Base-by-base conservation (phyloP, 2,329 filamentous ascomycete species). In the Aplosporella prunicola region DNA sequence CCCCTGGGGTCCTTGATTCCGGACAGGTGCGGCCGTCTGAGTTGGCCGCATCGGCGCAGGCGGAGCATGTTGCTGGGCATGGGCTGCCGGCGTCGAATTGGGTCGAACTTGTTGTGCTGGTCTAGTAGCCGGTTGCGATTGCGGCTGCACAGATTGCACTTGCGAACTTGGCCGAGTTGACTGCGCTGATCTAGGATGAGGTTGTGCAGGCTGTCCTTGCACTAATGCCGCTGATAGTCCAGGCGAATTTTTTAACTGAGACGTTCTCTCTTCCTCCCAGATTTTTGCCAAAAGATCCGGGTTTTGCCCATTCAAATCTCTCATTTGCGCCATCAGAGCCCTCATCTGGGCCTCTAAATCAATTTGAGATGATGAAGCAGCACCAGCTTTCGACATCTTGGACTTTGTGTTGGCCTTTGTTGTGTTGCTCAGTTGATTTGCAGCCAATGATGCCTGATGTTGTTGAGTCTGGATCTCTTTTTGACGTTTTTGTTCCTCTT, bases 281-380 rank as follows among this genome's bases (percentile, higher is more conserved):
- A 77, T 63, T 45, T 63, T 64, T 16, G 70, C 66, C 34, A 77
- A 67, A 39, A 74, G 58, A 9, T 57, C 55, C 3, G 74, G 74
- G 45, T 77, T 70, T 47, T 69, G 68, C 17, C 56, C 55, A 42
- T 74, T 73, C 41, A 73, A 66, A 43, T 74, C 66, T 25, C 71
- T 61, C 69, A 77, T 75, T 46, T 69, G 73, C 23, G 69, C 64
- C 53, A 76, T 70, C 63, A 75, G 67, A 2, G 59, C 58, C 40
- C 67, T 64, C 53, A 75, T 71, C 46, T 74, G 66, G 2, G 56
- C 52, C 43, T 70, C 71, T 33, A 71, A 63, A 15, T 57, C 57
- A 24, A 58, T 57, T 8, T 48, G n/a, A 7, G 34, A 15, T 5
- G 39, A 13, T 27, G 45, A 47, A 24, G 39, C 40, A 18, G 27